These are phyloP conservation scores for Urtica urens DNA, from an alignment of 306 rosid species.

Conservation along the genomic window DNA sequence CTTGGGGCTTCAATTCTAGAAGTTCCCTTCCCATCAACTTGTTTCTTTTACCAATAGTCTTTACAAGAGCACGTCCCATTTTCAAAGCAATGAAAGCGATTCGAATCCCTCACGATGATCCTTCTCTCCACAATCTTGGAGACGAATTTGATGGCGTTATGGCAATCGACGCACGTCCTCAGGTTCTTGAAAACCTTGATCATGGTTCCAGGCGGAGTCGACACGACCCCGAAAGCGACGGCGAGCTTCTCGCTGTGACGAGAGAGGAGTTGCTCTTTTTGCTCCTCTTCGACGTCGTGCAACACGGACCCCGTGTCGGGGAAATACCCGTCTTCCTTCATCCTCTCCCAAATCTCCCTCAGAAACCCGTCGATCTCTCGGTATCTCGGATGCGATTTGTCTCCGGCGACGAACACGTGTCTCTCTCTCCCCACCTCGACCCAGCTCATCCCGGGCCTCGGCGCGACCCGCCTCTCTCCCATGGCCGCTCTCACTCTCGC, in stretches of 20 bases:
- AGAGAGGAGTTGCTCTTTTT: conserved; percentile 9
- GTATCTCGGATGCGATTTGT: not conserved
- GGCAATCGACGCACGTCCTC: conserved; percentile 6
- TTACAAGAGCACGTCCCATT: conserved; percentile 7
- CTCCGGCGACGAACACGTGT: not conserved
- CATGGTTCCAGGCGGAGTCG: conserved; percentile 6
- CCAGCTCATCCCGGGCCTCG: conserved; percentile 8
- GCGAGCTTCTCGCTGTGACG: conserved; percentile 11
- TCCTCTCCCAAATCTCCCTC: not conserved
- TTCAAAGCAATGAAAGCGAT: conserved; percentile 10
- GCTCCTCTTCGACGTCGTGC: conserved; percentile 7
- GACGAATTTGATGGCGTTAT: conserved; percentile 4
- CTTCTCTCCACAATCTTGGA: not conserved
- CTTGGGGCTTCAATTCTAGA: too few relatives aligned
- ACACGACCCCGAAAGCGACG: conserved; percentile 3
- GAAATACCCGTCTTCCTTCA: conserved; percentile 7
- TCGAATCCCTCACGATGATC: conserved; percentile 4
- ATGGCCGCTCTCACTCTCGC: conserved; percentile 1
- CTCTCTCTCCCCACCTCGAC: conserved; percentile 3
- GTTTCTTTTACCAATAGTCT: conserved; percentile 13
- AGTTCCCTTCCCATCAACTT: too few relatives aligned
- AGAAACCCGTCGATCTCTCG: not conserved
- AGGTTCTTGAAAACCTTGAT: conserved; percentile 7
- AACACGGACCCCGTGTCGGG: conserved; percentile 4
- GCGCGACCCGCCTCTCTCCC: not conserved